Percentiles rank a stretch among this genome's conserved stretches.
These are phyloP conservation scores for Colletotrichum tabaci DNA, from an alignment of 2,329 filamentous ascomycete species.

Conservation along the genomic window DNA sequence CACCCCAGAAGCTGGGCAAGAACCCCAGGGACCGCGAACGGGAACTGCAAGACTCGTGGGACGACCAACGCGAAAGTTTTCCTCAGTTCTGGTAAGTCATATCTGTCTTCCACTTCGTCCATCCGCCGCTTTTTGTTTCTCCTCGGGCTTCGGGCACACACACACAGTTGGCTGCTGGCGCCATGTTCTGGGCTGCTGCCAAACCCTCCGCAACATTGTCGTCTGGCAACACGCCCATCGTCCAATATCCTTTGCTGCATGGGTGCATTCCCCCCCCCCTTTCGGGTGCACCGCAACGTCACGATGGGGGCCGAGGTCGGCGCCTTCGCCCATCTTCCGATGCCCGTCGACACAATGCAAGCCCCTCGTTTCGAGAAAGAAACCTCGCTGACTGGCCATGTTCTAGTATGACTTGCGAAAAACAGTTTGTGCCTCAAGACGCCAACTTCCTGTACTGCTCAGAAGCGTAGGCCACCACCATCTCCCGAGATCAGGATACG, in stretches of 20 bases:
- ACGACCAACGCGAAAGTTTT: conserved; percentile 74
- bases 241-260: conserved; percentile 25
- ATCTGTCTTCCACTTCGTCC: conserved; percentile 31
- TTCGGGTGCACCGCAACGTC: conserved; percentile 49
- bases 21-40: conserved; percentile 66
- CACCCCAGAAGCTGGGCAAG: conserved; percentile 66
- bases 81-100: conserved; percentile 75
- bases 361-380: conserved; percentile 16
- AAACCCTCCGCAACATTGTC: conserved; percentile 34
- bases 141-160: background rate
- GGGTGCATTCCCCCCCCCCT: conserved; percentile 40
- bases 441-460: conserved; percentile 75
- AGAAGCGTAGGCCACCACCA: conserved; percentile 68
- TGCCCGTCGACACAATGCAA: conserved; percentile 37
- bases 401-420: conserved; percentile 76
- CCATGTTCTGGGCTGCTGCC: conserved; percentile 23
- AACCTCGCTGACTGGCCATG: conserved; percentile 48
- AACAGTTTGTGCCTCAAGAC: conserved; percentile 73
- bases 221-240: conserved; percentile 36
- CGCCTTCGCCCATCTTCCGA: conserved; percentile 35
- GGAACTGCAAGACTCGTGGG: conserved; percentile 66
- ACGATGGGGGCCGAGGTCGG: conserved; percentile 48
- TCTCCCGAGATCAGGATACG: background rate
- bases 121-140: conserved; percentile 4
- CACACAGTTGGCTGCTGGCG: conserved; percentile 26